Conservation (phyloP, 768 basidiomycete species). For the Tubosaeta brunneosetosa region DNA sequence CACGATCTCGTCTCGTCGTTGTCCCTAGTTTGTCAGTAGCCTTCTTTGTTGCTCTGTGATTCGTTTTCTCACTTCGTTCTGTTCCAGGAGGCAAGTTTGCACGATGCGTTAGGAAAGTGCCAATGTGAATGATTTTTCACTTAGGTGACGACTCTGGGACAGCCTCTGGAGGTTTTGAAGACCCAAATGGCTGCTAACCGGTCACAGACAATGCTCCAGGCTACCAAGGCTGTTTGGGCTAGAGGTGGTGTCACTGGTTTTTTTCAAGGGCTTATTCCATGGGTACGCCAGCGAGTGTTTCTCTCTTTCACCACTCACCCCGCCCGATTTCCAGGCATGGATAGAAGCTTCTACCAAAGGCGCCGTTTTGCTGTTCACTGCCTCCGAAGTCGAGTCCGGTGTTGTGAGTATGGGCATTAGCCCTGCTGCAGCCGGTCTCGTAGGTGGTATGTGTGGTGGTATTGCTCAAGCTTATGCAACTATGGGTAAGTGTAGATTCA, state of each 20-base stretch:
- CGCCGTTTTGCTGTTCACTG: conserved; percentile 91
- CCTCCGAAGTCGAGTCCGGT: conserved; percentile 86
- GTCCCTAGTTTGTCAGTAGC: conserved; percentile 43
- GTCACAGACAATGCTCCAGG: conserved; percentile 83
- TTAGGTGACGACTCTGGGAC: conserved; percentile 95
- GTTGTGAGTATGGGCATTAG: conserved; percentile 62
- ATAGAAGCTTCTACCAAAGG: conserved; percentile 99
- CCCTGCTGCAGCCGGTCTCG: conserved; percentile 78
- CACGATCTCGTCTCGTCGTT: background rate
- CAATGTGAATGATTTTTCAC: conserved; percentile 1
- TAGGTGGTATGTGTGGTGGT: conserved; percentile 98
- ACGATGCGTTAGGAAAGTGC: background rate
- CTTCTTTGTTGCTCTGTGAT: background rate
- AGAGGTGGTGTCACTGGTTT: conserved; percentile 88
- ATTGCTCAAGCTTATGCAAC: conserved; percentile 97
- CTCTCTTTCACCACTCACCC: background rate
- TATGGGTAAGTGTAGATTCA: conserved; percentile 72
- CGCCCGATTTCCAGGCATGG: conserved; percentile 67
- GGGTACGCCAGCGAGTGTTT: conserved; percentile 52
- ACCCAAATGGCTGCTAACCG: conserved; percentile 99
- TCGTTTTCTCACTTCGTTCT: conserved; percentile 9
- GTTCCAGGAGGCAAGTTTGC: conserved; percentile 64
- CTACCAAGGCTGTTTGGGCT: conserved; percentile 81
- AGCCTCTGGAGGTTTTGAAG: conserved; percentile 96
- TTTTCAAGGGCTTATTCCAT: conserved; percentile 98